Evolutionary conservation across 164 flowering plant genomes (phyloP).

Genomic region (Protea cynaroides): DNA sequence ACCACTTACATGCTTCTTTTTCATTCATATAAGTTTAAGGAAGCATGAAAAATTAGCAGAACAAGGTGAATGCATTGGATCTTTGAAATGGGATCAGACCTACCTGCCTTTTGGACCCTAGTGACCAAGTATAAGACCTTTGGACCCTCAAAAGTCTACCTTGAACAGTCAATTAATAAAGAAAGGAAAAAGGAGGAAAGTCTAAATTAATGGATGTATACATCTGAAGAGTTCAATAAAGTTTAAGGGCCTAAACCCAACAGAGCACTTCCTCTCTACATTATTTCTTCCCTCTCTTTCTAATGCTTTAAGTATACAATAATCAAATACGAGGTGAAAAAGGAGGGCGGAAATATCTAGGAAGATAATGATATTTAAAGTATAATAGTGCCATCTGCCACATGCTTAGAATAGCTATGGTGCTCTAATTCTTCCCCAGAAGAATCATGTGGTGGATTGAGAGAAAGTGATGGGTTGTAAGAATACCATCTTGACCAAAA

Average conservation of each 20-base stretch:
- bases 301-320: constrained; percentile 1
- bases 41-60: too few relatives aligned
- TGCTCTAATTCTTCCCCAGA: constrained; percentile 16
- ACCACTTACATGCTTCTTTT: too few relatives aligned
- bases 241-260: constrained; percentile 11
- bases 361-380: constrained; percentile 17
- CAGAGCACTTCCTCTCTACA: neutral
- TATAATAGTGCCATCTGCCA: constrained; percentile 20
- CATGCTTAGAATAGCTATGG: constrained; percentile 24
- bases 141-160: constrained; percentile 9
- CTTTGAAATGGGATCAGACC: constrained; percentile 21
- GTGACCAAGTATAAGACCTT: constrained; percentile 15
- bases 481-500: constrained; percentile 67
- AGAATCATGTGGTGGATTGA: constrained; percentile 20
- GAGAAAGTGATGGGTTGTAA: constrained; percentile 25
- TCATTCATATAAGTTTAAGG: too few relatives aligned
- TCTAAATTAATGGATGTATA: constrained; percentile 7
- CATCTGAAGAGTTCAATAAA: constrained; percentile 19
- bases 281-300: neutral
- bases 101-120: constrained; percentile 16
- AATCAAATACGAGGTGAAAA: constrained; percentile 12
- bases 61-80: constrained; percentile 29
- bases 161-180: constrained; percentile 14
- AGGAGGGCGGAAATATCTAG: neutral
- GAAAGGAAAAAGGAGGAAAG: neutral